Conservation (phyloP, 495 filamentous ascomycete species). For the Penicillium silybi region DNA sequence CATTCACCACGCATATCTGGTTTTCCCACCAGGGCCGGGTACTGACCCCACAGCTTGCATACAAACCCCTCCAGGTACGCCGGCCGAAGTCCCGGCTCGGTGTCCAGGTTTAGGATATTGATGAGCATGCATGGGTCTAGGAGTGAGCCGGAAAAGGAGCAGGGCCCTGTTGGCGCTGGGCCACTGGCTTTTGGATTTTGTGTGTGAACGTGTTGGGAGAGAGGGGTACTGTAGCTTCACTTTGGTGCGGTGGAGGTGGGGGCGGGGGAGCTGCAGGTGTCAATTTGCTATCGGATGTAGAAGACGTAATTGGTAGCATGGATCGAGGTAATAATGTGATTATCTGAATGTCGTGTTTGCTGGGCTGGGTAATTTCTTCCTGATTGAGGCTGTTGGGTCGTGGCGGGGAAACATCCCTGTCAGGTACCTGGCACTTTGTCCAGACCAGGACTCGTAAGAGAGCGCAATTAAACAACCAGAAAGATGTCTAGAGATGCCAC, state of each 20-base stretch:
- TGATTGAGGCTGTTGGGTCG: not conserved
- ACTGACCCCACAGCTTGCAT: constrained; percentile 25
- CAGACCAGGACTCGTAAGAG: not conserved
- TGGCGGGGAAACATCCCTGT: not conserved
- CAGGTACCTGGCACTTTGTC: not conserved
- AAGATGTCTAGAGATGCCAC: not conserved
- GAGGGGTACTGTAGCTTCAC: constrained; percentile 3
- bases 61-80: constrained; percentile 14
- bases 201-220: not conserved
- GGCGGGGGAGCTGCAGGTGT: constrained; percentile 8
- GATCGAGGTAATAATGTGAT: not conserved
- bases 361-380: not conserved
- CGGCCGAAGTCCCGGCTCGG: constrained; percentile 4
- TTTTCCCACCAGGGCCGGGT: constrained; percentile 20
- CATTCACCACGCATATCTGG: constrained; percentile 12
- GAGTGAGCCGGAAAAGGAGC: constrained; percentile 31
- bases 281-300: not conserved
- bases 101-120: constrained; percentile 12
- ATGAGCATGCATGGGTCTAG: constrained; percentile 14
- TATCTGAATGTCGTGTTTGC: not conserved
- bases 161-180: constrained; percentile 7
- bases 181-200: not conserved
- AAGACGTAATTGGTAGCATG: not conserved
- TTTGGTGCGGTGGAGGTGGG: constrained; percentile 3
- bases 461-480: not conserved